Evolutionary conservation across 2,329 filamentous ascomycete genomes (phyloP).

Genomic region (Diaporthe citriasiana): DNA sequence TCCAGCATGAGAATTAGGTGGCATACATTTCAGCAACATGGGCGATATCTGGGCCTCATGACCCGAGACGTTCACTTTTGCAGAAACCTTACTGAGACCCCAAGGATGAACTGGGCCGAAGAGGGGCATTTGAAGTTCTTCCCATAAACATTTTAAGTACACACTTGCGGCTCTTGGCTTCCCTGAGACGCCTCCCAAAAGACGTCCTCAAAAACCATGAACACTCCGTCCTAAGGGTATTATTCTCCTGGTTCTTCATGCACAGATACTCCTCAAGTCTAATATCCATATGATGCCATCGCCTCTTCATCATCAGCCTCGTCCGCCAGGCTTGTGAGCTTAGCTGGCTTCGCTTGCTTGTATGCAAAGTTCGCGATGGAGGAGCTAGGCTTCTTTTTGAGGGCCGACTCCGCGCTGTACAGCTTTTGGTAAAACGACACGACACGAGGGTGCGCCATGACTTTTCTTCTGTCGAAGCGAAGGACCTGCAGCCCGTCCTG

Average conservation of each 20-base stretch:
- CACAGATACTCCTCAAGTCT: background rate
- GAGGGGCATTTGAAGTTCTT: background rate
- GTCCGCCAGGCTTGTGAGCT: slow-evolving; percentile 42
- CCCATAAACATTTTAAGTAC: slow-evolving; percentile 9
- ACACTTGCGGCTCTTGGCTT: background rate
- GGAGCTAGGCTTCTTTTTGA: slow-evolving; percentile 50
- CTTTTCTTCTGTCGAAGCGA: slow-evolving; percentile 89
- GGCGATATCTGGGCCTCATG: background rate
- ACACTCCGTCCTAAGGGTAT: background rate
- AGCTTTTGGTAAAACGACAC: slow-evolving; percentile 87
- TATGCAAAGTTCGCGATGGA: slow-evolving; percentile 59
- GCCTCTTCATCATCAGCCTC: slow-evolving; percentile 42
- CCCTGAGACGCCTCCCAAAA: slow-evolving; percentile 14
- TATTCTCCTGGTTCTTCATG: background rate
- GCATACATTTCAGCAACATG: too few relatives aligned
- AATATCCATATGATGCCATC: slow-evolving; percentile 34
- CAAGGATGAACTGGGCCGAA: background rate
- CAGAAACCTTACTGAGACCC: too few relatives aligned
- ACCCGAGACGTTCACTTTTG: background rate
- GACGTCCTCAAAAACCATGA: slow-evolving; percentile 2
- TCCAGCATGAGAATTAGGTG: background rate
- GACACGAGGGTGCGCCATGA: slow-evolving; percentile 93
- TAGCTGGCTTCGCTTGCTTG: slow-evolving; percentile 48
- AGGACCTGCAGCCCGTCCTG: slow-evolving; percentile 90
- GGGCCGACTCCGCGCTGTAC: slow-evolving; percentile 73